These are phyloP conservation scores for Cryptococcus maquisensis DNA, from an alignment of 1,284 basidiomycete genomes.

Conservation along the genomic window DNA sequence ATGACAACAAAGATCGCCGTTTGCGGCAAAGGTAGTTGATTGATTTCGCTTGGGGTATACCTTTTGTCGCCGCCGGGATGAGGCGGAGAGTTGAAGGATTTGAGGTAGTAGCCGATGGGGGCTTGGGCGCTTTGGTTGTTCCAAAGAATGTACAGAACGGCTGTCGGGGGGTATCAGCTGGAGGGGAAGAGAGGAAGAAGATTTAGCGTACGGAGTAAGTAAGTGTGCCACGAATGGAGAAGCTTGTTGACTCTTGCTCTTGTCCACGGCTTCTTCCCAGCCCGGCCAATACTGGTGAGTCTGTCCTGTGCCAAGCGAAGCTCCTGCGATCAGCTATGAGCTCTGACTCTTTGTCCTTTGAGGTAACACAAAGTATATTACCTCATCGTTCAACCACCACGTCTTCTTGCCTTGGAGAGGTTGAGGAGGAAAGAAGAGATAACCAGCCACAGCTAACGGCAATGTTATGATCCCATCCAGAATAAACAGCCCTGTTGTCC, in stretches of 20 bases:
- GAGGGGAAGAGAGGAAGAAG: not conserved
- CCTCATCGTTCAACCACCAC: conserved; percentile 25
- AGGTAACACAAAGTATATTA: not conserved
- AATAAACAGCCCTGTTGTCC: conserved; percentile 32
- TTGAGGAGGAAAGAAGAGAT: conserved; percentile 34
- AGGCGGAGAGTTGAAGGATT: conserved; percentile 36
- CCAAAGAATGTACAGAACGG: conserved; percentile 33
- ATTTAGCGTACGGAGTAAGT: conserved; percentile 27
- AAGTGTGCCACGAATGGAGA: conserved; percentile 36
- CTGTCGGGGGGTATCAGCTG: conserved; percentile 7
- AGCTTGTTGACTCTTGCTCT: conserved; percentile 18
- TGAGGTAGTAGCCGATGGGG: conserved; percentile 40
- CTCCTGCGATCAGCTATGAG: conserved; percentile 11
- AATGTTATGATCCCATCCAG: conserved; percentile 40
- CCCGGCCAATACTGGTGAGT: conserved; percentile 19
- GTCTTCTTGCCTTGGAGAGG: conserved; percentile 28
- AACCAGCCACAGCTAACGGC: conserved; percentile 37
- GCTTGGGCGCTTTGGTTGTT: conserved; percentile 28
- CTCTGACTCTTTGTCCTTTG: too few relatives aligned
- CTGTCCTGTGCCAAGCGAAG: conserved; percentile 25
- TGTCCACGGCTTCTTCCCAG: conserved; percentile 22
- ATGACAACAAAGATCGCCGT: conserved; percentile 32
- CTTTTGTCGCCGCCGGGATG: conserved; percentile 25
- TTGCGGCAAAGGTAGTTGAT: conserved; percentile 23
- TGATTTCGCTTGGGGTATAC: conserved; percentile 9